Evolutionary conservation across 371 early-diverging fungal species (phyloP), one percentile per base, ranked within the genome.

Genomic region (Paraphysoderma sedebokerense): DNA sequence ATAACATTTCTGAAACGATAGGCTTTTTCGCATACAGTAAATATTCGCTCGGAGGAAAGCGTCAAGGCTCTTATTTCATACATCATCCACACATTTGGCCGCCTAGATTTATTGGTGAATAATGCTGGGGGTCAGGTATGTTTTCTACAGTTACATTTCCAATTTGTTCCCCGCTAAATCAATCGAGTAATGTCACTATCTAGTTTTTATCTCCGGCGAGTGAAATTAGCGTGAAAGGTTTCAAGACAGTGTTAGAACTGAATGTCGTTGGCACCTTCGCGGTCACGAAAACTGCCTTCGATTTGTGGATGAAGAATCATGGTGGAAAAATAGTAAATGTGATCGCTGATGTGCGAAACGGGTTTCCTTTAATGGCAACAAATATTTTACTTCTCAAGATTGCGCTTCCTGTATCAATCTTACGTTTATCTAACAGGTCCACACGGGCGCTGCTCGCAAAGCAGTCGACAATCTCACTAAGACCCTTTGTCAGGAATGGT

Each of bases 51-150:
- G 41, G 20, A 55, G 26, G 58, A 28, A 26, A 49, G 49, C 28
- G 59, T 67, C 12, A 38, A 36, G 22, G 52, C 57, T 33, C 35
- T 56, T 34, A 34, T 72, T 26, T 28, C 53, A 29, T 30, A 37
- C 20, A 54, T 72, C 39, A 53, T 68, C 8, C 52, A 52, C 34
- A 56, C 60, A 45, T 54, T 63, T 30, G 65, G 66, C 33, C 54
- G 56, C 23, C 29, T 72, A n/a, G 49, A 53, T 22, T 56, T 57
- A 22, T 56, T 71, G 27, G 70, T 71, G 54, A 71, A 71, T 53
- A 68, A 66, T 31, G 69, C 72, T 13, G 72, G 72, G 13, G 72
- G 68, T 12, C 68, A n/a, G n/a, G n/a, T n/a, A n/a, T n/a, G n/a
- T n/a, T n/a, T n/a, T n/a, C n/a, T n/a, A 8, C 44, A 15, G 15